Base-by-base conservation (phyloP, 768 basidiomycete species). In the Amanita molliuscula region DNA sequence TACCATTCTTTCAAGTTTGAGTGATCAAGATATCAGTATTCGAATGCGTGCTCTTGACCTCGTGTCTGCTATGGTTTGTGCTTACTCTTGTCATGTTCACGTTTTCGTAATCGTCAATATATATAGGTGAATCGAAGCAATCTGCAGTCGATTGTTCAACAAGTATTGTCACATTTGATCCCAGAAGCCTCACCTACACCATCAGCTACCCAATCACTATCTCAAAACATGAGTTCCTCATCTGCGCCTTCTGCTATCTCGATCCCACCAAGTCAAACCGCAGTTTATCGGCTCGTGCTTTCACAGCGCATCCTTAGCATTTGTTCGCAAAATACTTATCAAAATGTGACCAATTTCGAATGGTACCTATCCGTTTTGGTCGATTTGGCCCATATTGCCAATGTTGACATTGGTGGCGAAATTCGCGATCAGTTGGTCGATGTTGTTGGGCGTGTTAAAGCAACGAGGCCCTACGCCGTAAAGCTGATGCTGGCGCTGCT, bases 351-450 rank as follows among this genome's bases (percentile, higher is more conserved):
- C 40, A 94, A 97, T 66, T 98, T 98, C 61, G 90, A 97, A 61
- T 99, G 96, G 95, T 96, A 92, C 63, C 75, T 98, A 18, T 96
- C 95, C 4, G 91, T 94, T 6, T 79, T 98, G 25, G 78, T 97
- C 41, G 93, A 97, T 60, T 73, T 98, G 7, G 82, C 90, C 0
- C 90, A 96, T 61, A 75, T 97, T 35, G 86, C 91, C 45, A 78
- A 82, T 23, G 88, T 84, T 43, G 73, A 87, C 55, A 72, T 96
- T 43, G 92, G 92, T 1, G 59, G 67, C 0, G 77, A 86, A 58
- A 85, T 97, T 48, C 76, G 83, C 10, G 82, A 91, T 53, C 87
- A 92, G 54, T 68, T 98, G 4, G 78, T 96, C 11, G 94, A 97
- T 58, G 78, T 98, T 21, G 80, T 83, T 2, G 85, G 85, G 26